Percentiles rank a stretch among this genome's conserved stretches.
Evolutionary conservation across 2,329 filamentous ascomycete genomes (phyloP).

Genomic region (Diaporthe nobilis): DNA sequence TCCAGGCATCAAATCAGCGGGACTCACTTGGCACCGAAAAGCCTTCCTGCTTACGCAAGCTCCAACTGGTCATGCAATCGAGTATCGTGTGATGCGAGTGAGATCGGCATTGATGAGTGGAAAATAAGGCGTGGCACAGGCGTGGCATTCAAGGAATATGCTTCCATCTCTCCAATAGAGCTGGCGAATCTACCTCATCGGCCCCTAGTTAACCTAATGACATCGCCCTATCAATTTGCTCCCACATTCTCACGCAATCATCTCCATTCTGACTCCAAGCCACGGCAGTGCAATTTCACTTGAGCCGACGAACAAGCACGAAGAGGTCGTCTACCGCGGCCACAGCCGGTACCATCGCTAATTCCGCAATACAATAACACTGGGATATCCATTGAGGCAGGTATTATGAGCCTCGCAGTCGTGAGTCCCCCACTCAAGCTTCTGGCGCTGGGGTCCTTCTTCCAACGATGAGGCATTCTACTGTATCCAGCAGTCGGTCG

Average conservation of each 20-base stretch:
- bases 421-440: background rate
- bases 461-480: background rate
- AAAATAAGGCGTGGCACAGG: background rate
- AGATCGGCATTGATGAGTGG: background rate
- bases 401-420: background rate
- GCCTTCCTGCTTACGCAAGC: conserved; percentile 4
- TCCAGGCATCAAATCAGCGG: background rate
- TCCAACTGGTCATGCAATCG: background rate
- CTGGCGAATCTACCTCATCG: background rate
- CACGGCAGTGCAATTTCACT: too few species aligned
- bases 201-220: background rate
- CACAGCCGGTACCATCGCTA: background rate
- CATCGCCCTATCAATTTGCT: background rate
- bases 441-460: background rate
- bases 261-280: background rate
- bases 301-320: background rate
- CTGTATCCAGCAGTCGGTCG: background rate
- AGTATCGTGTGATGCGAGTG: background rate
- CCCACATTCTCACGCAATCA: background rate
- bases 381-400: too few species aligned
- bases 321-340: background rate
- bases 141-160: background rate
- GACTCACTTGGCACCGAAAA: background rate
- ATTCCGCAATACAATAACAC: background rate
- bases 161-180: background rate